Conservation (phyloP, 2,329 filamentous ascomycete species). For the Cladosporium phlei region DNA sequence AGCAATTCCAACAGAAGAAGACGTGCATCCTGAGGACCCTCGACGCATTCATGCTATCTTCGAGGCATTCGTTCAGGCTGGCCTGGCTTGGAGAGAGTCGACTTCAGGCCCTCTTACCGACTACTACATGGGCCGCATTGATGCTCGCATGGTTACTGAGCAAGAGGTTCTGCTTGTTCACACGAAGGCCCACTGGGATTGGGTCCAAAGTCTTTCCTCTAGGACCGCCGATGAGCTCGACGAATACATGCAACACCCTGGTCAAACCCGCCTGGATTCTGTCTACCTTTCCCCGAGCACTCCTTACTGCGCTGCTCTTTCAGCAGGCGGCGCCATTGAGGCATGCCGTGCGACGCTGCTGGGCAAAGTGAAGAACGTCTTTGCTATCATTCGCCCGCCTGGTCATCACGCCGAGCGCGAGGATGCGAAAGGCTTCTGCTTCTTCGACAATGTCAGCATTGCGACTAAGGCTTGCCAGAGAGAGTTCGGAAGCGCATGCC, state of each 20-base stretch:
- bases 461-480: slow-evolving; percentile 82
- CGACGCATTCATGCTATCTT: slow-evolving; percentile 90
- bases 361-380: slow-evolving; percentile 83
- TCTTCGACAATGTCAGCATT: slow-evolving; percentile 97
- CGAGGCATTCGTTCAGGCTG: slow-evolving; percentile 76
- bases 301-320: slow-evolving; percentile 68
- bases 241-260: slow-evolving; percentile 59
- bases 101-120: slow-evolving; percentile 45
- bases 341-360: slow-evolving; percentile 86
- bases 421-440: slow-evolving; percentile 85
- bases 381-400: slow-evolving; percentile 90
- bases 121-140: slow-evolving; percentile 63
- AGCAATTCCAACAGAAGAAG: slow-evolving; percentile 48
- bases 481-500: slow-evolving; percentile 72
- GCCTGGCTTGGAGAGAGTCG: slow-evolving; percentile 48
- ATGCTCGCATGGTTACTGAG: slow-evolving; percentile 68
- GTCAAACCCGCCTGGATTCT: slow-evolving; percentile 36
- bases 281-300: slow-evolving; percentile 40
- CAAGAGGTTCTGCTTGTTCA: slow-evolving; percentile 81
- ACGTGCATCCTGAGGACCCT: slow-evolving; percentile 92
- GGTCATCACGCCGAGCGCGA: slow-evolving; percentile 91
- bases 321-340: slow-evolving; percentile 90
- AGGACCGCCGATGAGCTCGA: slow-evolving; percentile 23
- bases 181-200: slow-evolving; percentile 68
- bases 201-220: slow-evolving; percentile 60